A percentile compares a stretch with the other conserved stretches of the same genome.
phyloP scores from a whole-genome alignment of 129 eudicot species.

The Helianthus annuus region DNA sequence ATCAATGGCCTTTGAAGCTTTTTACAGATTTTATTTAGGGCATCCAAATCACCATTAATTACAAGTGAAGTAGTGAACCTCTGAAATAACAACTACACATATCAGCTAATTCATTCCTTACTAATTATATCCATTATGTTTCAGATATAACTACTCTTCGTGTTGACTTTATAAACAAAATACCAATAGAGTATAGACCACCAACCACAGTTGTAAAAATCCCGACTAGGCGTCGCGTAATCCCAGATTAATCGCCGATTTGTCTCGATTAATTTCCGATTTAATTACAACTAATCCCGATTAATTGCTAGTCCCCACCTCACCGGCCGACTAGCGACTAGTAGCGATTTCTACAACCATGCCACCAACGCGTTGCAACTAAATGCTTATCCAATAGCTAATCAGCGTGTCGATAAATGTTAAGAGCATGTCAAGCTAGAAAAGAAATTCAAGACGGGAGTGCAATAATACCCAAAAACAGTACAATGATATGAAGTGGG shows the following conservation, averaged over 20 bases:
- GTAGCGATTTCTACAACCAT: too few relatives aligned
- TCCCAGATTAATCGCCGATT: too few relatives aligned
- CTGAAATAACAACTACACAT: neutral
- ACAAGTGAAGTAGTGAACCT: neutral
- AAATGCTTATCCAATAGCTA: constrained; percentile 12
- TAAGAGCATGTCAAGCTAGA: neutral
- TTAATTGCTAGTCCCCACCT: too few relatives aligned
- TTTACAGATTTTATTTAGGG: neutral
- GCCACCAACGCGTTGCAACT: neutral
- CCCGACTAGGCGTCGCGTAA: too few relatives aligned
- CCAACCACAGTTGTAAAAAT: too few relatives aligned
- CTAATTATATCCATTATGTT: neutral
- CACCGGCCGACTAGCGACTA: too few relatives aligned
- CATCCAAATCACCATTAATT: neutral
- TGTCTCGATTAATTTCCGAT: too few relatives aligned
- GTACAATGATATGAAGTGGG: neutral
- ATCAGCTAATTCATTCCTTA: neutral
- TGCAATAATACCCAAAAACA: neutral
- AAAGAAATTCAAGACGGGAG: neutral
- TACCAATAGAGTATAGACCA: neutral
- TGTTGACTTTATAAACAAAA: neutral
- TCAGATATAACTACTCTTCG: neutral
- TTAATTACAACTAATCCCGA: too few relatives aligned
- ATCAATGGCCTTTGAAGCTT: neutral
- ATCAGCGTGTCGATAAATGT: constrained; percentile 1